Percentiles rank a stretch among this genome's conserved stretches.
Conservation (phyloP, 805 yeast genomes). For the Myxozyma kluyveri region DNA sequence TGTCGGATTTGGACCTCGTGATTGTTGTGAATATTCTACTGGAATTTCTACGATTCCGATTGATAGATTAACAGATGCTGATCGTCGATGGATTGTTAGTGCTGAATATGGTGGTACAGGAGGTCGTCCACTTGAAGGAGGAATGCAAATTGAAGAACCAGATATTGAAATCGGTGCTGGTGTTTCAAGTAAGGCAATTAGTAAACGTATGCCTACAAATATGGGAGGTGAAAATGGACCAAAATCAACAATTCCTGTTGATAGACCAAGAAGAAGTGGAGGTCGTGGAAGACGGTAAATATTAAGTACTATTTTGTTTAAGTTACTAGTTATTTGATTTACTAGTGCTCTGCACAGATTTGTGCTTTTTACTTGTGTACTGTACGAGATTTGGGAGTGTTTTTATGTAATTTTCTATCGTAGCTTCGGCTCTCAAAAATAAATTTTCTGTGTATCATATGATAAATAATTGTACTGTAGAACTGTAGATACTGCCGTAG, state of each 20-base stretch:
- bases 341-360: too few relatives aligned
- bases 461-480: too few relatives aligned
- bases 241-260: constrained; percentile 14
- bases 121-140: constrained; percentile 74
- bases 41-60: constrained; percentile 88
- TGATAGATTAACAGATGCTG: constrained; percentile 88
- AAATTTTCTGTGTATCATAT: too few relatives aligned
- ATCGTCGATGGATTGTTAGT: constrained; percentile 76
- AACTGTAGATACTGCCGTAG: too few relatives aligned
- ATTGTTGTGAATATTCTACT: constrained; percentile 90
- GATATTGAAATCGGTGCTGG: constrained; percentile 97
- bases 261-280: background rate
- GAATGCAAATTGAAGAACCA: constrained; percentile 90
- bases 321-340: background rate
- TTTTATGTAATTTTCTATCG: too few relatives aligned
- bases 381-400: too few relatives aligned
- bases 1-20: constrained; percentile 98
- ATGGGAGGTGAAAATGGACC: constrained; percentile 46
- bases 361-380: too few relatives aligned
- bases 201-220: constrained; percentile 89
- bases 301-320: background rate
- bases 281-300: background rate
- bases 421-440: too few relatives aligned
- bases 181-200: constrained; percentile 85
- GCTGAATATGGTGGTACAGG: constrained; percentile 99